Conservation (phyloP, 2,329 filamentous ascomycete species). For the Lasiodiplodia sp. region DNA sequence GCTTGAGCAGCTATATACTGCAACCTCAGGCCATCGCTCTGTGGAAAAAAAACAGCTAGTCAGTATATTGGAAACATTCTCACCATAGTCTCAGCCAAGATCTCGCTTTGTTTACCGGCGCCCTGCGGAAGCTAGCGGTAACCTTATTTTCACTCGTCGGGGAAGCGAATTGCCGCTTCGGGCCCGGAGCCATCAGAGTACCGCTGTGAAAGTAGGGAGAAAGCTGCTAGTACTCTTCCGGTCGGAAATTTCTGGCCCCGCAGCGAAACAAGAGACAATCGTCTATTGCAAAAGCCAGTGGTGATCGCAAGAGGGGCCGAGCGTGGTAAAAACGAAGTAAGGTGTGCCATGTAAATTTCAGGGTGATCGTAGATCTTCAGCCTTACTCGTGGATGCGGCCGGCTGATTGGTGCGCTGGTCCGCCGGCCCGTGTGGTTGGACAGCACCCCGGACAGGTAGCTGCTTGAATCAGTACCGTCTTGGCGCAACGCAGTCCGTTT, state of each 20-base stretch:
- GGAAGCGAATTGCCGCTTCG: background rate
- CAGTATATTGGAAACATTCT: slow-evolving; percentile 1
- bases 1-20: background rate
- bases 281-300: no score
- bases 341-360: background rate
- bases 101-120: background rate
- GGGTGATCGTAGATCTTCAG: background rate
- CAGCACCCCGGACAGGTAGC: no score
- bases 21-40: background rate
- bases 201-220: no score
- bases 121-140: slow-evolving; percentile 12
- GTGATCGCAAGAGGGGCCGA: no score
- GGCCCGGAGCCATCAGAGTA: no score
- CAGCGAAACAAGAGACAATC: no score
- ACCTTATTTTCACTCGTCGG: background rate
- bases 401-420: background rate
- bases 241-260: background rate
- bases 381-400: background rate
- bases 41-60: background rate
- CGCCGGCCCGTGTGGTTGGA: no score
- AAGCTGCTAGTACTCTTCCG: no score
- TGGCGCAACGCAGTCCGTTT: no score
- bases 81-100: slow-evolving; percentile 23
- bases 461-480: no score
- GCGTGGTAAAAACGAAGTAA: no score